Percentiles rank a stretch among this genome's conserved stretches.
phyloP scores from a whole-genome alignment of 1,284 basidiomycete species.

The Fomes fomentarius region DNA sequence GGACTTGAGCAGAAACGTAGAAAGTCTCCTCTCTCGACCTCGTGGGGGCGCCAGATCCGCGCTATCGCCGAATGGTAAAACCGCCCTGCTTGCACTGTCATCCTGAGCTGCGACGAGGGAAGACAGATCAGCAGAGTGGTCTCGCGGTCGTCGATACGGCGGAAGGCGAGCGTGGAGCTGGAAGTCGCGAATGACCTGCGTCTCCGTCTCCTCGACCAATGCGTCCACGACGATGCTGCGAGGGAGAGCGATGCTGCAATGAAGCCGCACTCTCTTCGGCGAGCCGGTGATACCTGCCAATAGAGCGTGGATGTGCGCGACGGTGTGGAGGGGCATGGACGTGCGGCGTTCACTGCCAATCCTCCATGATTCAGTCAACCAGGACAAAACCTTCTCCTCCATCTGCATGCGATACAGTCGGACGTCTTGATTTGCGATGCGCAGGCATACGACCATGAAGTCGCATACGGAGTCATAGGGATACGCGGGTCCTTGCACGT shows the following conservation, averaged over 20 bases:
- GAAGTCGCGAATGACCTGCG: conserved; percentile 68
- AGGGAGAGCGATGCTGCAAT: conserved; percentile 58
- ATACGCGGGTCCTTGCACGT: conserved; percentile 84
- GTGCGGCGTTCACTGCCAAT: conserved; percentile 35
- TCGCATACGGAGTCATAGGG: conserved; percentile 87
- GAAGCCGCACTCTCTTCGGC: conserved; percentile 46
- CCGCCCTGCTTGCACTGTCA: not conserved
- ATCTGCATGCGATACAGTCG: conserved; percentile 80
- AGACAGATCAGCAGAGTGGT: not conserved
- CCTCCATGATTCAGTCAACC: conserved; percentile 82
- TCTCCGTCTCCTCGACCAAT: conserved; percentile 59
- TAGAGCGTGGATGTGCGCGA: conserved; percentile 66
- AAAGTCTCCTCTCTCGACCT: conserved; percentile 66
- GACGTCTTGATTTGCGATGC: conserved; percentile 75
- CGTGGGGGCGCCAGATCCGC: conserved; percentile 45
- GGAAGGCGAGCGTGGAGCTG: conserved; percentile 69
- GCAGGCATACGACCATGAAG: conserved; percentile 72
- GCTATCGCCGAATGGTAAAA: conserved; percentile 7
- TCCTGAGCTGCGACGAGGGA: not conserved
- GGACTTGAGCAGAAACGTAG: conserved; percentile 61
- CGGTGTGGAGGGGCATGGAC: conserved; percentile 52
- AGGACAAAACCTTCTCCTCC: conserved; percentile 82
- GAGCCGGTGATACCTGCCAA: conserved; percentile 66
- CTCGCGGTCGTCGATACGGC: conserved; percentile 27
- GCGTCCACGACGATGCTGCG: conserved; percentile 66